These are phyloP conservation scores for Boletus subcaerulescens DNA, from an alignment of 768 basidiomycete genomes.

Conservation along the genomic window DNA sequence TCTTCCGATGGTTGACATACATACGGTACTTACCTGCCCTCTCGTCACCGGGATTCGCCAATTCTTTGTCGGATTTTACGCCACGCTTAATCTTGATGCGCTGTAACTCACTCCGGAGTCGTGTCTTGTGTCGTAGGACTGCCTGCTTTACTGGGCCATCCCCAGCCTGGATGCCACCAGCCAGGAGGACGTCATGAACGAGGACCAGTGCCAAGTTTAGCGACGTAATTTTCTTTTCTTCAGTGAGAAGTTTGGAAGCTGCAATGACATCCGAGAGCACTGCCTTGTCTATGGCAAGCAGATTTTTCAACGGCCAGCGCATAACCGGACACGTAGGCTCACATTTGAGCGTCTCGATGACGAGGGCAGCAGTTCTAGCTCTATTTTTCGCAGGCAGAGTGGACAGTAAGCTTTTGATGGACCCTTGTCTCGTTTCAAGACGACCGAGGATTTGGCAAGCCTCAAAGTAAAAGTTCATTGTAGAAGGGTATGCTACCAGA, in stretches of 20 bases:
- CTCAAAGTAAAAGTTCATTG: conserved; percentile 96
- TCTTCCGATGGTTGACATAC: not conserved
- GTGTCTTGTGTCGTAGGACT: conserved; percentile 82
- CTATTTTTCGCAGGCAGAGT: conserved; percentile 70
- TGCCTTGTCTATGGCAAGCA: conserved; percentile 58
- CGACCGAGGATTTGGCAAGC: conserved; percentile 81
- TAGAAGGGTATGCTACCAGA: conserved; percentile 25
- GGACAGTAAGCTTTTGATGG: conserved; percentile 80
- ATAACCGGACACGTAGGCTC: conserved; percentile 27
- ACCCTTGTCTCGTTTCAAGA: conserved; percentile 87
- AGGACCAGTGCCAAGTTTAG: conserved; percentile 78
- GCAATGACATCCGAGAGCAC: conserved; percentile 70
- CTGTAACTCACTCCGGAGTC: conserved; percentile 82
- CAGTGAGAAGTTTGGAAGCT: conserved; percentile 61
- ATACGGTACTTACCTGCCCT: conserved; percentile 51
- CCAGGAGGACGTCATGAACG: conserved; percentile 85
- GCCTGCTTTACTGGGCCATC: conserved; percentile 91
- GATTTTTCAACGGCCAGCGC: conserved; percentile 5
- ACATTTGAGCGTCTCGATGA: conserved; percentile 98
- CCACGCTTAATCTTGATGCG: conserved; percentile 78
- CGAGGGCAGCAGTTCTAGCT: conserved; percentile 78
- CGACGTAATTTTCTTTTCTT: conserved; percentile 76
- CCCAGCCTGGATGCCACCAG: conserved; percentile 83
- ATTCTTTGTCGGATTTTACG: conserved; percentile 57
- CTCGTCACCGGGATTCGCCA: conserved; percentile 59